Percentiles rank a stretch among this genome's conserved stretches.
Evolutionary conservation across 1,284 basidiomycete genomes (phyloP).

Genomic region (Austroboletus novae-zelandiae): DNA sequence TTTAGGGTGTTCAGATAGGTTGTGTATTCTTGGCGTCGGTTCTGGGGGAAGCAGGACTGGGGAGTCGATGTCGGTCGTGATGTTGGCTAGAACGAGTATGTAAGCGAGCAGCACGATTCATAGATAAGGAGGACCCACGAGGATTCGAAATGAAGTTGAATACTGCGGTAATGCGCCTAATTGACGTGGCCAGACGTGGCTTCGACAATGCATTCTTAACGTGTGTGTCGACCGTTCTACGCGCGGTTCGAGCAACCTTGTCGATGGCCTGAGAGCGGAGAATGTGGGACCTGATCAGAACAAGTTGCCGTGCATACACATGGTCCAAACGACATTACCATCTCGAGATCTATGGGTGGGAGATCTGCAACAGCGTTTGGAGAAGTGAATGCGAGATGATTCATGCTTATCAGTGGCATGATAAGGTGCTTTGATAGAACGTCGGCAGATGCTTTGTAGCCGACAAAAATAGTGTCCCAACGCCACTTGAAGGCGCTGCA

Average conservation of each 20-base stretch:
- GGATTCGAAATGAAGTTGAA: slow-evolving; percentile 61
- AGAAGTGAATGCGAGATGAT: slow-evolving; percentile 63
- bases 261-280: slow-evolving; percentile 52
- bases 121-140: slow-evolving; percentile 39
- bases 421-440: slow-evolving; percentile 74
- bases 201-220: slow-evolving; percentile 65
- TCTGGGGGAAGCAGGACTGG: slow-evolving; percentile 34
- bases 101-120: slow-evolving; percentile 7
- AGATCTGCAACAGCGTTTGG: slow-evolving; percentile 53
- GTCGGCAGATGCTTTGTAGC: slow-evolving; percentile 61
- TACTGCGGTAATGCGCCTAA: slow-evolving; percentile 67
- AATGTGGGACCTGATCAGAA: slow-evolving; percentile 8
- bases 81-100: slow-evolving; percentile 36
- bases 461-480: slow-evolving; percentile 69
- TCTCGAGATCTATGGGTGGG: slow-evolving; percentile 58
- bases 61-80: slow-evolving; percentile 41
- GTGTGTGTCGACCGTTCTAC: slow-evolving; percentile 67
- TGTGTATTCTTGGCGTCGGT: slow-evolving; percentile 16
- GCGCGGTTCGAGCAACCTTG: slow-evolving; percentile 62
- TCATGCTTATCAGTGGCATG: slow-evolving; percentile 66
- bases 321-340: slow-evolving; percentile 39
- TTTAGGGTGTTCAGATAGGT: slow-evolving; percentile 4
- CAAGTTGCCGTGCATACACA: background rate
- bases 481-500: slow-evolving; percentile 65
- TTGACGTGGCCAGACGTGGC: slow-evolving; percentile 59